Evolutionary conservation across 176 grass and related monocot species (phyloP).

Genomic region (Avena insularis): DNA sequence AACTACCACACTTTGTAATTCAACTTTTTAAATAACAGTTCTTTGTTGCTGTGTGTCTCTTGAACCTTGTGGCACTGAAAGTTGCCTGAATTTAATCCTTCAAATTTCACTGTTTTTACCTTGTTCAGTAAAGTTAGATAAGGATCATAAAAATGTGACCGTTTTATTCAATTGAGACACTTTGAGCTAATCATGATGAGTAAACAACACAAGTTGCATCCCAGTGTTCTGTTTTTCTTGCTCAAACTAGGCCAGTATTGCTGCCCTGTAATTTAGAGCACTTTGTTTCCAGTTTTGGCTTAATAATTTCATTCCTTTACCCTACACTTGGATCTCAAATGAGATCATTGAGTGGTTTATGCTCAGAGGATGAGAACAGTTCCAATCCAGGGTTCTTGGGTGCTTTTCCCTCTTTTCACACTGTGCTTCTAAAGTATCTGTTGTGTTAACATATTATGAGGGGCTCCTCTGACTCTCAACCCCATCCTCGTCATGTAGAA

Average conservation of each 20-base stretch:
- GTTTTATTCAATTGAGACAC: background rate
- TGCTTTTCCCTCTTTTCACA: background rate
- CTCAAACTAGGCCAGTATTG: background rate
- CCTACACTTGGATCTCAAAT: background rate
- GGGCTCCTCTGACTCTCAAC: background rate
- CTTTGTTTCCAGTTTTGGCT: constrained; percentile 5
- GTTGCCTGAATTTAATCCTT: constrained; percentile 19
- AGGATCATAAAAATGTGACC: background rate
- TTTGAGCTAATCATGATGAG: background rate
- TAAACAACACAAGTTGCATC: background rate
- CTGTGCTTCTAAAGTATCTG: background rate
- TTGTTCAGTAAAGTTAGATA: background rate
- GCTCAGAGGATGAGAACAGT: background rate
- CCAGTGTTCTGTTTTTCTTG: background rate
- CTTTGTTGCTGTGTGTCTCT: background rate
- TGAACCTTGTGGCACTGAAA: background rate
- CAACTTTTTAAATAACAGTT: background rate
- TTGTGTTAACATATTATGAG: background rate
- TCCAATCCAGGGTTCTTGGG: background rate
- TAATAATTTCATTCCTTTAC: background rate
- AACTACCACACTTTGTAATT: background rate
- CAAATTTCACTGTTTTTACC: background rate
- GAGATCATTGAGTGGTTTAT: background rate
- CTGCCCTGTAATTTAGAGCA: background rate
- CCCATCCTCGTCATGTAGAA: background rate